Percentiles rank a stretch among this genome's conserved stretches.
These are phyloP conservation scores for Saprolegnia diclina DNA, from an alignment of 352 stramenopile species.

Conservation along the genomic window DNA sequence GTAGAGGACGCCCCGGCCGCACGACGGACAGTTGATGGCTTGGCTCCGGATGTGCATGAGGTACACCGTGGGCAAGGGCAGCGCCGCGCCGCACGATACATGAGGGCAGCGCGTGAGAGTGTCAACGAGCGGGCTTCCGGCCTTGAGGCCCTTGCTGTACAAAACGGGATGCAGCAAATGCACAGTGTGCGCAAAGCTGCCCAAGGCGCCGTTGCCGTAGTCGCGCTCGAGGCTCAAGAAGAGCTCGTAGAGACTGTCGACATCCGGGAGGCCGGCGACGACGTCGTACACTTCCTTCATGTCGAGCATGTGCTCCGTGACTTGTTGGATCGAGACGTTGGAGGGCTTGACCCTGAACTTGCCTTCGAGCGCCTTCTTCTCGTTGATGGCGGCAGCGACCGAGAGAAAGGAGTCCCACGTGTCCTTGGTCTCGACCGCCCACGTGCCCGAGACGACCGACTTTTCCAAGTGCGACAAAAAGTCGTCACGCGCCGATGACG, in stretches of 20 bases:
- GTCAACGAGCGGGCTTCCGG: neutral
- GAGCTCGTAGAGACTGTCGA: slow-evolving; percentile 11
- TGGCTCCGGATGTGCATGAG: slow-evolving; percentile 11
- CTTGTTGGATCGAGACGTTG: neutral
- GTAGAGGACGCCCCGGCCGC: neutral
- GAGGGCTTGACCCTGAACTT: neutral
- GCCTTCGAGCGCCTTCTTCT: slow-evolving; percentile 1
- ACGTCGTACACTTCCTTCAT: slow-evolving; percentile 20
- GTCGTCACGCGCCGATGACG: neutral
- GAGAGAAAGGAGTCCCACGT: slow-evolving; percentile 2
- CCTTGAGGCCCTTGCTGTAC: slow-evolving; percentile 11
- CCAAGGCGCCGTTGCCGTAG: neutral
- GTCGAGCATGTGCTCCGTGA: slow-evolving; percentile 3
- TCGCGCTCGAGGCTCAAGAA: slow-evolving; percentile 11
- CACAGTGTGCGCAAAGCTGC: slow-evolving; percentile 26
- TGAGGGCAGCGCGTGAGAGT: neutral
- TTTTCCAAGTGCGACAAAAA: neutral
- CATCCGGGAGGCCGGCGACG: neutral
- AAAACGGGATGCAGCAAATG: slow-evolving; percentile 11
- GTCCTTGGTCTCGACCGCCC: neutral
- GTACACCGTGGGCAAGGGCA: slow-evolving; percentile 12
- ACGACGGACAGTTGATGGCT: neutral
- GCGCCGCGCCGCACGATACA: neutral
- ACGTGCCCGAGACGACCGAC: neutral
- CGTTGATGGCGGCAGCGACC: slow-evolving; percentile 8